phyloP scores from a whole-genome alignment of 345 rosid species.

The Nephelium lappaceum region DNA sequence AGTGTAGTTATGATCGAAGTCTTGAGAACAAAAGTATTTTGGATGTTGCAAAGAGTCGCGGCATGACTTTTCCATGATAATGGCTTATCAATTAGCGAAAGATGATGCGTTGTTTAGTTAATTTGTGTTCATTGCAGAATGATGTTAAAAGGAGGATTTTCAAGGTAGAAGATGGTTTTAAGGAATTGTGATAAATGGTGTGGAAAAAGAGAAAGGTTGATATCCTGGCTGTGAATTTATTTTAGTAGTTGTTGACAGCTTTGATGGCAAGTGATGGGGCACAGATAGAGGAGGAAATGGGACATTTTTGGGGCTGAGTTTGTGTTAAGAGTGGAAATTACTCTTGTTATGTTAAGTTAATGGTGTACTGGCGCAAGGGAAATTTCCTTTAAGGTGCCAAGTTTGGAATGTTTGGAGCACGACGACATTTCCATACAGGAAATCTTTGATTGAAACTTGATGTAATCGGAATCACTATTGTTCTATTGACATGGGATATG shows the following conservation, averaged over 20 bases:
- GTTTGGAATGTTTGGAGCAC: neutral
- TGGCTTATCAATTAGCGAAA: neutral
- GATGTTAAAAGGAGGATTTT: neutral
- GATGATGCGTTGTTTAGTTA: neutral
- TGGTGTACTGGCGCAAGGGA: neutral
- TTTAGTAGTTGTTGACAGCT: neutral
- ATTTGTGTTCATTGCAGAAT: neutral
- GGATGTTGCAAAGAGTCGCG: conserved; percentile 33
- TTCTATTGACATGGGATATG: neutral
- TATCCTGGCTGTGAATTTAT: neutral
- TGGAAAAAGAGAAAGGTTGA: neutral
- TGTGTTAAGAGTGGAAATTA: neutral
- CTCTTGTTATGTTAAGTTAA: neutral
- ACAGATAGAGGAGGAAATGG: neutral
- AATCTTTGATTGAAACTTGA: neutral
- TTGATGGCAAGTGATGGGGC: neutral
- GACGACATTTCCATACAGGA: neutral
- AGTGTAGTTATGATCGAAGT: conserved; percentile 9
- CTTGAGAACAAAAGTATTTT: conserved; percentile 17
- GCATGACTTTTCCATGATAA: conserved; percentile 24
- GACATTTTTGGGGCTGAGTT: neutral
- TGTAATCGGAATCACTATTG: neutral
- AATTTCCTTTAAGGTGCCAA: neutral
- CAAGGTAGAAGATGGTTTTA: neutral
- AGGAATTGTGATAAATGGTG: neutral